Conservation (phyloP, 2,329 filamentous ascomycete species). For the Kalaharituber pfeilii region DNA sequence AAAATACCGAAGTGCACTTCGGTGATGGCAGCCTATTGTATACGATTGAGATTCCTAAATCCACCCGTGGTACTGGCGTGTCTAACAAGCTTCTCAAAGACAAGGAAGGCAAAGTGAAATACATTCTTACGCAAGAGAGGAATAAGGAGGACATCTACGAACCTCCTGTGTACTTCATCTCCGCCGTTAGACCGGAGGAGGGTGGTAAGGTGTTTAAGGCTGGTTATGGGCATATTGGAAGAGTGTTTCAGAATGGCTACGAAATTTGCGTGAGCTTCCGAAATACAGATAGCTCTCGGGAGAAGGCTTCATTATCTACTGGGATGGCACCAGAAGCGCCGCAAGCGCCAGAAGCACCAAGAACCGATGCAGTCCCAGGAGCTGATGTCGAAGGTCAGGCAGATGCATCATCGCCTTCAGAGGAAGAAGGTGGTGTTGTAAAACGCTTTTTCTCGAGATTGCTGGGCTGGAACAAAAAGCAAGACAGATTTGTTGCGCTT, state of each 20-base stretch:
- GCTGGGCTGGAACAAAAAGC: neutral
- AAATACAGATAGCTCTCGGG: neutral
- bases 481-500: neutral
- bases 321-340: too few relatives aligned
- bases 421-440: too few relatives aligned
- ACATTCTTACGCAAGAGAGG: neutral
- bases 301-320: too few relatives aligned
- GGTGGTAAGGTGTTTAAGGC: neutral
- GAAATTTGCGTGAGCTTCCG: neutral
- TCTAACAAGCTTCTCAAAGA: neutral
- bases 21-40: neutral
- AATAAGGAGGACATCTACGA: neutral
- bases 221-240: neutral
- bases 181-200: neutral
- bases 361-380: too few relatives aligned
- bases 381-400: too few relatives aligned
- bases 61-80: neutral
- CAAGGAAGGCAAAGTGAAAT: neutral
- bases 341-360: too few relatives aligned
- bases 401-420: too few relatives aligned
- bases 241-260: neutral
- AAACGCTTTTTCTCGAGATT: neutral
- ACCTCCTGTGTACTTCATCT: neutral
- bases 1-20: neutral
- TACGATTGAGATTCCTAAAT: neutral